Conservation (phyloP, 768 basidiomycete species). For the Mycena filopes region DNA sequence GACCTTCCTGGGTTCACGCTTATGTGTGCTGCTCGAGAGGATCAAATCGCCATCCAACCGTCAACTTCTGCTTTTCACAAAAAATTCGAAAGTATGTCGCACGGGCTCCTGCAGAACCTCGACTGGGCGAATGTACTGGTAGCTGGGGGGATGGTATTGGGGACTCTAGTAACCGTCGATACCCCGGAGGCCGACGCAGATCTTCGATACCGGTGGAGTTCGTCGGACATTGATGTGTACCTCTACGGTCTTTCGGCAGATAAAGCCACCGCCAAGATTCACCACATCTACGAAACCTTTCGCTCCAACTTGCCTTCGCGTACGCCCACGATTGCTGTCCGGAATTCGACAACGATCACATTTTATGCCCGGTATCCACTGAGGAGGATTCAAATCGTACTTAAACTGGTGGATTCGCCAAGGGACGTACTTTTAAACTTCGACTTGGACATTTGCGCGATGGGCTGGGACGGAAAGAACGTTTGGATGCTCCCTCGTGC, state of each 20-base stretch:
- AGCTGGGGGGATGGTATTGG: conserved; percentile 27
- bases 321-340: not conserved
- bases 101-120: conserved; percentile 21
- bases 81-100: conserved; percentile 14
- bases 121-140: conserved; percentile 32
- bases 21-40: not conserved
- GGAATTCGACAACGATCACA: conserved; percentile 5
- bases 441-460: conserved; percentile 12
- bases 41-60: not conserved
- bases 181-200: not conserved
- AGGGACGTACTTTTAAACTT: conserved; percentile 10
- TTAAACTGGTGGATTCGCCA: not conserved
- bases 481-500: too few relatives aligned
- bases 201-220: not conserved
- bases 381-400: conserved; percentile 9
- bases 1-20: not conserved
- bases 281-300: not conserved
- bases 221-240: conserved; percentile 13
- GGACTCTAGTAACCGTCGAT: conserved; percentile 16
- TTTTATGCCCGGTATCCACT: conserved; percentile 11
- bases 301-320: not conserved
- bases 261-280: conserved; percentile 6
- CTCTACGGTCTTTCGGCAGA: conserved; percentile 4
- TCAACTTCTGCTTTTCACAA: not conserved
- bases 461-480: conserved; percentile 11